These are phyloP conservation scores for Mucor piriformis DNA, from an alignment of 371 early-diverging fungal species.

Conservation along the genomic window DNA sequence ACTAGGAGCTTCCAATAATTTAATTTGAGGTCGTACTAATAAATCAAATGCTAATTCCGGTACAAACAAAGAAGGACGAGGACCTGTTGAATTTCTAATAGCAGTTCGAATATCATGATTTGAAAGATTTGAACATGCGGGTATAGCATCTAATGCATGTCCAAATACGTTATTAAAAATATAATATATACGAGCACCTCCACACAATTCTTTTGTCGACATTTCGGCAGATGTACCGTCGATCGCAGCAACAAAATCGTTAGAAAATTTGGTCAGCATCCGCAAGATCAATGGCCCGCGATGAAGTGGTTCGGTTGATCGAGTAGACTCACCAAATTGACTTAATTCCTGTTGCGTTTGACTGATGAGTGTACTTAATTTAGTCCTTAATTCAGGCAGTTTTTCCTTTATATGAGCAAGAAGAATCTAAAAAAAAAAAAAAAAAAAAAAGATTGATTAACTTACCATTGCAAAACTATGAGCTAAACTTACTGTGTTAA, in stretches of 20 bases:
- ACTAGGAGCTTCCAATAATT: constrained; percentile 81
- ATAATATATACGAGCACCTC: constrained; percentile 91
- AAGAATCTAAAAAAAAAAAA: constrained; percentile 57
- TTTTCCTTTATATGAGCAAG: constrained; percentile 83
- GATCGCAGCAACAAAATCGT: constrained; percentile 79
- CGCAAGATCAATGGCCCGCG: constrained; percentile 74
- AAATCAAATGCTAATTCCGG: constrained; percentile 92
- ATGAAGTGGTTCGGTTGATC: constrained; percentile 46
- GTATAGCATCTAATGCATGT: constrained; percentile 76
- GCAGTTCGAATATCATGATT: constrained; percentile 88
- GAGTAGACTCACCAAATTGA: constrained; percentile 74
- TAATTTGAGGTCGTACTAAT: constrained; percentile 84
- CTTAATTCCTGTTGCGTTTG: constrained; percentile 82
- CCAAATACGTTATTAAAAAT: constrained; percentile 90
- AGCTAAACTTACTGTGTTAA: constrained; percentile 69
- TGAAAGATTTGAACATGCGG: constrained; percentile 76
- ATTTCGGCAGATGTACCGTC: constrained; percentile 86
- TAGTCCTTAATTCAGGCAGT: constrained; percentile 82
- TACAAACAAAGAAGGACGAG: constrained; percentile 86
- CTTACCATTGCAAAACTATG: constrained; percentile 73
- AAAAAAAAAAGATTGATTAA: constrained; percentile 60
- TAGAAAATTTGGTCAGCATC: constrained; percentile 81
- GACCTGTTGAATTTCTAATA: constrained; percentile 91
- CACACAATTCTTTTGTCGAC: constrained; percentile 89
- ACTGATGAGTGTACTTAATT: constrained; percentile 76